phyloP scores from a whole-genome alignment of 352 stramenopile genomes.

The Elongisporangium anandrum region DNA sequence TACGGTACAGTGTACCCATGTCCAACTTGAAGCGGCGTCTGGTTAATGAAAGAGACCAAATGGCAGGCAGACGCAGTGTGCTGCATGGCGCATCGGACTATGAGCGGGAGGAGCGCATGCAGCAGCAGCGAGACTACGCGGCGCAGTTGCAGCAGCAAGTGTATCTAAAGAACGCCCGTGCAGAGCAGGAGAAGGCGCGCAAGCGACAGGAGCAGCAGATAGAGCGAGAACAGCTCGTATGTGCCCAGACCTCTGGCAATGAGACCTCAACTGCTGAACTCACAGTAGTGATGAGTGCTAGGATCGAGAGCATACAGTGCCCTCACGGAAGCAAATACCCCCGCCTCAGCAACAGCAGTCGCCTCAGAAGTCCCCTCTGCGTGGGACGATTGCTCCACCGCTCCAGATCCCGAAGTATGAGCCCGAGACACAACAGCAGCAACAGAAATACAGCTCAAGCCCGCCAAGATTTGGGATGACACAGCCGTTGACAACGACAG shows the following conservation, averaged over 20 bases:
- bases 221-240: slow-evolving; percentile 40
- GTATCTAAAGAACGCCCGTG: slow-evolving; percentile 36
- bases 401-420: slow-evolving; percentile 7
- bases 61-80: slow-evolving; percentile 23
- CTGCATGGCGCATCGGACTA: slow-evolving; percentile 32
- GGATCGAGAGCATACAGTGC: slow-evolving; percentile 8
- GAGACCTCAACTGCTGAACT: neutral
- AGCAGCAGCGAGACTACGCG: slow-evolving; percentile 60
- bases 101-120: slow-evolving; percentile 46
- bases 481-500: slow-evolving; percentile 1
- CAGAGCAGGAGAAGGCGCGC: slow-evolving; percentile 34
- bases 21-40: neutral
- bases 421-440: slow-evolving; percentile 11
- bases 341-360: neutral
- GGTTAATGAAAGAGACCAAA: neutral
- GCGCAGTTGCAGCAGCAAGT: slow-evolving; percentile 66
- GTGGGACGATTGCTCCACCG: neutral
- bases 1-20: neutral
- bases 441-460: slow-evolving; percentile 8
- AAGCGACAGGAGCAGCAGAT: slow-evolving; percentile 40
- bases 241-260: neutral
- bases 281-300: slow-evolving; percentile 7
- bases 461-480: neutral
- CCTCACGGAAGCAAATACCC: slow-evolving; percentile 5
- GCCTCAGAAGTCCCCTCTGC: slow-evolving; percentile 8